Evolutionary conservation across 495 filamentous ascomycete species (phyloP), one percentile per base, ranked within the genome.

Genomic region (Aspergillus indologenus): DNA sequence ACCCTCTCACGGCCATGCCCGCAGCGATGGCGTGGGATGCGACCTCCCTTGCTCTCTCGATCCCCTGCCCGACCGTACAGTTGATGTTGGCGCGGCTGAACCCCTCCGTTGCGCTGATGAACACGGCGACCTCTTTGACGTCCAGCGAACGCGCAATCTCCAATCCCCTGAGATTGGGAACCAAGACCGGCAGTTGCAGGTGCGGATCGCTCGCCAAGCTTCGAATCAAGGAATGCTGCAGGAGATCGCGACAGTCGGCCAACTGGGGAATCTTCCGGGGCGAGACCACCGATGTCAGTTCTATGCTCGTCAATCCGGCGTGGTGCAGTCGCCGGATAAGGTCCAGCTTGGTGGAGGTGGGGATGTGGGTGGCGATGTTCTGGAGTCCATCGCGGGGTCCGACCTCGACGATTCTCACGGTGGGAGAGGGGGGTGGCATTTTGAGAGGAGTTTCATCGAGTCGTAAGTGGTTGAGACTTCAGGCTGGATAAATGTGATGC

Each of bases 351-450:
- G 61, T 67, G 0, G 59, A 24, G 0, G 76, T 79, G 0, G 75
- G 66, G n/a, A 80, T 63, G 5, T 60, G 21, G 0, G 68, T 52
- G 19, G 51, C 54, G 42, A 77, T 78, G 40, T 77, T 80, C 40
- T 80, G 77, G 1, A 79, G 66, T 19, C 77, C 77, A 56, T 79
- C 77, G 12, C 78, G 71, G 19, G 78, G 77, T 0, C 77, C 76
- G 49, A 81, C 78, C 68, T 81, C 77, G 45, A 79, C 70, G 48
- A 81, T 75, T 34, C 68, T 65, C 29, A 78, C 72, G 12, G 60
- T n/a, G n/a, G 53, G 34, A 40, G 34, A 9, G 12, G 34, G 5
- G 12, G 34, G 2, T 8, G 34, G 34, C 34, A 40, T 40, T 7
- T 7, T 40, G 7, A 4, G 12, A 15, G 2, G 34, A 29, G 26